Evolutionary conservation across 2,329 filamentous ascomycete genomes (phyloP).

Genomic region (Neophaeococcomyces mojaviensis): DNA sequence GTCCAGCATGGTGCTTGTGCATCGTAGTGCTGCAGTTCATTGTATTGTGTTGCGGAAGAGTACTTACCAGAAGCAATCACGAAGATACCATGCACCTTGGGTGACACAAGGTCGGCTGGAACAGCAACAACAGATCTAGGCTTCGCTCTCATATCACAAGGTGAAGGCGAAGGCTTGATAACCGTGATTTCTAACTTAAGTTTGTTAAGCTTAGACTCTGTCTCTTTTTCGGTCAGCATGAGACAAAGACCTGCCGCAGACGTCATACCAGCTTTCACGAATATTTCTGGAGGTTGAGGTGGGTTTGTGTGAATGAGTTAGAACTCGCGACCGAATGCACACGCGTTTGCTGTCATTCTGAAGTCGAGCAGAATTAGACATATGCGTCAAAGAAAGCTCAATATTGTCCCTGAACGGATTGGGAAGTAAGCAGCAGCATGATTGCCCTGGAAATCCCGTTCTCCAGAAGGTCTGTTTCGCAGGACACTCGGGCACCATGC

Average conservation of each 20-base stretch:
- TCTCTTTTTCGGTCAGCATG: conserved; percentile 2
- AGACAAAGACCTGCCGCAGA: not conserved
- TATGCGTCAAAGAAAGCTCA: too few relatives aligned
- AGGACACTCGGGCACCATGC: too few relatives aligned
- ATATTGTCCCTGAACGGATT: too few relatives aligned
- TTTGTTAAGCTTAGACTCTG: not conserved
- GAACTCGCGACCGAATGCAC: too few relatives aligned
- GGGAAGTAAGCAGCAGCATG: too few relatives aligned
- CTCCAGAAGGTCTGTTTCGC: too few relatives aligned
- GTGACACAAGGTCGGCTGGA: conserved; percentile 10
- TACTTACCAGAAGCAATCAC: conserved; percentile 5
- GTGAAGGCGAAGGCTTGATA: not conserved
- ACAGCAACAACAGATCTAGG: conserved; percentile 8
- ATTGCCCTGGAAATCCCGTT: too few relatives aligned
- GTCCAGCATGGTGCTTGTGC: not conserved
- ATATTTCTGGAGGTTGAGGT: not conserved
- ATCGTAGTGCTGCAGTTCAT: too few relatives aligned
- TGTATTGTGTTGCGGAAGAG: not conserved
- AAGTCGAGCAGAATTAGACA: too few relatives aligned
- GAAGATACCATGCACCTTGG: conserved; percentile 3
- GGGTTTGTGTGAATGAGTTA: not conserved
- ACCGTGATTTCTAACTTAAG: not conserved
- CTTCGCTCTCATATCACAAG: conserved; percentile 12
- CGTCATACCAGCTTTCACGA: conserved; percentile 4
- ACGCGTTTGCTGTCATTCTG: too few relatives aligned